These are phyloP conservation scores for Geotrichum reessii DNA, from an alignment of 1,139 yeast species.

Conservation along the genomic window DNA sequence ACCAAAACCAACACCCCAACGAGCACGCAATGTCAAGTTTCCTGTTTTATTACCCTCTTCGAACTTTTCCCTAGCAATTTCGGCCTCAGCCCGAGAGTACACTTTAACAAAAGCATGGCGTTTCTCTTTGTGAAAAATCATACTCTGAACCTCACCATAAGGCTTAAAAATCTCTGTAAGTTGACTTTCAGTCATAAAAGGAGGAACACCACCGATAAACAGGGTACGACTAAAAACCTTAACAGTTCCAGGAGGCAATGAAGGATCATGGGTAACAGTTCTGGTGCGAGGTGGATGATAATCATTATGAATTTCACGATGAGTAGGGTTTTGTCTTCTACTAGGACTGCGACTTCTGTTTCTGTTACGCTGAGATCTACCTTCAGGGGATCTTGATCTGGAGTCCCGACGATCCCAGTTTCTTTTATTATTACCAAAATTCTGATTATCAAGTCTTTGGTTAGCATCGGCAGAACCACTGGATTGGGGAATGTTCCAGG, in stretches of 20 bases:
- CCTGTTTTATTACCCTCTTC: constrained; percentile 52
- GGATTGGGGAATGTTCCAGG: constrained; percentile 18
- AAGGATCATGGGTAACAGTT: constrained; percentile 63
- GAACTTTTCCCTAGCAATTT: constrained; percentile 49
- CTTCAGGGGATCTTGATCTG: constrained; percentile 53
- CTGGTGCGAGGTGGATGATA: constrained; percentile 40
- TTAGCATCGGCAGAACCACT: not conserved
- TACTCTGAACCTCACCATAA: constrained; percentile 92
- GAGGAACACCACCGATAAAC: constrained; percentile 90
- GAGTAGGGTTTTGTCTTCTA: constrained; percentile 28
- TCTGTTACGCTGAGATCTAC: constrained; percentile 26
- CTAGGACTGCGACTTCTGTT: constrained; percentile 31
- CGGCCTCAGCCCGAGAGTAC: constrained; percentile 93
- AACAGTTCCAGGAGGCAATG: constrained; percentile 72
- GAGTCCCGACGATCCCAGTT: constrained; percentile 39
- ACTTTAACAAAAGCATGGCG: constrained; percentile 95
- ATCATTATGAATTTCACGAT: constrained; percentile 37
- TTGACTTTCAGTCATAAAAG: constrained; percentile 68
- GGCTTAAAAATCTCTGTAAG: constrained; percentile 61
- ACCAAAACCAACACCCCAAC: constrained; percentile 99
- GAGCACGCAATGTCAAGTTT: constrained; percentile 56
- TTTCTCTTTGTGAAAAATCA: constrained; percentile 78
- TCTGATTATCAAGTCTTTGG: not conserved
- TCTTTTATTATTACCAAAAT: constrained; percentile 3
- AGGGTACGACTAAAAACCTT: constrained; percentile 85